These are phyloP conservation scores for Aureobasidium lini DNA, from an alignment of 2,329 filamentous ascomycete species.

Conservation along the genomic window DNA sequence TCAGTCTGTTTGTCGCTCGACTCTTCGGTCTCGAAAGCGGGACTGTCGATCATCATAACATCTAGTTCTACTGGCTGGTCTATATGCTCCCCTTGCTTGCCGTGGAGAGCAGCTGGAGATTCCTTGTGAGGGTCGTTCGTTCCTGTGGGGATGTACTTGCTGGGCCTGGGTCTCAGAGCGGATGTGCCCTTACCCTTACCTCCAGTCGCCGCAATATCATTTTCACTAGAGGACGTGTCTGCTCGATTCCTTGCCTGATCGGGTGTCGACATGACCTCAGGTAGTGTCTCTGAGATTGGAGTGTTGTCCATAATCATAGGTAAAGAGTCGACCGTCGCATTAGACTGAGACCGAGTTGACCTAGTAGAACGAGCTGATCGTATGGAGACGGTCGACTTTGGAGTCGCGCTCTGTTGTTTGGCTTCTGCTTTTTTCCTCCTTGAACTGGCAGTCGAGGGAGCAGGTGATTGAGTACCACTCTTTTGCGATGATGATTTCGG, in stretches of 20 bases:
- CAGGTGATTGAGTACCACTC: constrained; percentile 15
- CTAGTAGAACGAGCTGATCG: neutral
- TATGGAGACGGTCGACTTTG: neutral
- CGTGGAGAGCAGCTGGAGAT: neutral
- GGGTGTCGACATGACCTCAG: neutral
- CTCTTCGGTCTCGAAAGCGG: neutral
- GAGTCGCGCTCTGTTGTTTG: neutral
- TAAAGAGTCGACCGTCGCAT: neutral
- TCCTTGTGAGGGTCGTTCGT: neutral
- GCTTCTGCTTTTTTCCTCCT: constrained; percentile 20
- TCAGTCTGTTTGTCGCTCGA: constrained; percentile 12
- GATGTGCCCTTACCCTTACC: constrained; percentile 27
- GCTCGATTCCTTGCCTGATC: neutral
- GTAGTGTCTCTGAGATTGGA: neutral
- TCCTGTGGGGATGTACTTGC: constrained; percentile 18
- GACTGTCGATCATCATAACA: constrained; percentile 22
- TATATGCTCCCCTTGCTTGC: neutral
- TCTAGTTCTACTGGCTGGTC: constrained; percentile 27
- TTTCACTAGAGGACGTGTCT: neutral
- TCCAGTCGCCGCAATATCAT: neutral
- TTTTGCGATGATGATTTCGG: constrained; percentile 5
- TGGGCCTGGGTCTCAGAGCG: constrained; percentile 25
- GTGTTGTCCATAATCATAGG: neutral
- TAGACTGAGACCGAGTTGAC: constrained; percentile 5
- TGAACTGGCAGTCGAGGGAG: constrained; percentile 19